phyloP scores from a whole-genome alignment of 192 early-diverging fungal species.

The Piromyces finnis region DNA sequence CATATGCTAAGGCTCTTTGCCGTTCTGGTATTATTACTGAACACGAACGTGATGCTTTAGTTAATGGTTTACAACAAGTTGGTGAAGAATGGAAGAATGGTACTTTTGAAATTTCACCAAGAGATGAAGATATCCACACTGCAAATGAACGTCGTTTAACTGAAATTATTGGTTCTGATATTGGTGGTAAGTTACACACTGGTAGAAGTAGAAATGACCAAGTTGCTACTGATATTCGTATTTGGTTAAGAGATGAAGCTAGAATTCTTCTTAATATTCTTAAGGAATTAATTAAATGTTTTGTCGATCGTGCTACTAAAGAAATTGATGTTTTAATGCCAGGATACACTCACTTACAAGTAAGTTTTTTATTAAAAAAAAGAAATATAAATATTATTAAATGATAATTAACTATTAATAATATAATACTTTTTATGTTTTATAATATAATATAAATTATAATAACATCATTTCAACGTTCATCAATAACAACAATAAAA shows the following conservation, averaged over 20 bases:
- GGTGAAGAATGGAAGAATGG: constrained; percentile 62
- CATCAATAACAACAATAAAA: no score
- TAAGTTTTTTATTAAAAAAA: constrained; percentile 1
- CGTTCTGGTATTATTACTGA: constrained; percentile 54
- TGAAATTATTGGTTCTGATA: constrained; percentile 66
- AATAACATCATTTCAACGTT: no score
- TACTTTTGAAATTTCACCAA: constrained; percentile 46
- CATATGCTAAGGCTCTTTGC: constrained; percentile 68
- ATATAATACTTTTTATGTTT: no score
- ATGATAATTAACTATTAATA: no score
- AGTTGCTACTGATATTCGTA: constrained; percentile 91
- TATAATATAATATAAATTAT: no score
- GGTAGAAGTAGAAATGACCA: constrained; percentile 93
- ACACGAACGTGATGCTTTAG: constrained; percentile 51
- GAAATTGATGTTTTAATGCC: constrained; percentile 96
- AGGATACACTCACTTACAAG: constrained; percentile 96
- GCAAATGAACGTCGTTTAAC: constrained; percentile 91
- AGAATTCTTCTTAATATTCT: constrained; percentile 37
- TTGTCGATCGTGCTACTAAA: constrained; percentile 57
- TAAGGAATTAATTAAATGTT: constrained; percentile 55
- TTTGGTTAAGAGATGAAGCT: constrained; percentile 78
- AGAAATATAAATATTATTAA: no score
- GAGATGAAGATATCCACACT: constrained; percentile 98
- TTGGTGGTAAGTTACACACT: constrained; percentile 94
- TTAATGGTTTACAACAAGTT: constrained; percentile 57